A percentile compares a stretch with the other conserved stretches of the same genome.
phyloP scores from a whole-genome alignment of 1,139 yeast species.

The Taphrina pruni region DNA sequence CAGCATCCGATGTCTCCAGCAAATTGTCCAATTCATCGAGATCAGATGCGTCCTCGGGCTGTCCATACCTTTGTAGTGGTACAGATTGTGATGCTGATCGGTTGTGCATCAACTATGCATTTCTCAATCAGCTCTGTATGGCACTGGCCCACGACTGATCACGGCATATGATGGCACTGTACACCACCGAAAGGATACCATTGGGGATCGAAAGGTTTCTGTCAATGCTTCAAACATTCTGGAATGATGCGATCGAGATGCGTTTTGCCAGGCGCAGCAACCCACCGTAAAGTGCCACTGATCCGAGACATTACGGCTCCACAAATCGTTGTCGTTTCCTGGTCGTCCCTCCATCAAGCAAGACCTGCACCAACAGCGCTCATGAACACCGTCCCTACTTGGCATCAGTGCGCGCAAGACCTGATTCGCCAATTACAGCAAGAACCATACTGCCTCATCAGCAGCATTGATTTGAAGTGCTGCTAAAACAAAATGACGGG shows the following conservation, averaged over 20 bases:
- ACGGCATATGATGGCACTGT: too few species aligned
- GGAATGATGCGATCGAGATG: neutral
- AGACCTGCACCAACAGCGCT: neutral
- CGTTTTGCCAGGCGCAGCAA: neutral
- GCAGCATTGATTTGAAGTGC: too few species aligned
- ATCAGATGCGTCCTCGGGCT: conserved; percentile 1
- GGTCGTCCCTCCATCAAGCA: neutral
- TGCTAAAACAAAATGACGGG: neutral
- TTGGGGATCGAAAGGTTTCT: too few species aligned
- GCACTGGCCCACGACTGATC: too few species aligned
- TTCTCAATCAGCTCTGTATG: too few species aligned
- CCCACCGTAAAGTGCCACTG: neutral
- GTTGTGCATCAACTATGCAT: conserved; percentile 20
- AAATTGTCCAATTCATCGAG: conserved; percentile 18
- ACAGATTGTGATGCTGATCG: conserved; percentile 11
- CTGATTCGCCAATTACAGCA: too few species aligned
- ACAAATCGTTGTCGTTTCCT: neutral
- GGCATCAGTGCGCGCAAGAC: too few species aligned
- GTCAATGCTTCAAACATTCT: neutral
- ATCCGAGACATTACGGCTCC: neutral
- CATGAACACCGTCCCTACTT: too few species aligned
- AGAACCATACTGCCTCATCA: too few species aligned
- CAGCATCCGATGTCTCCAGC: neutral
- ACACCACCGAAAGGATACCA: too few species aligned
- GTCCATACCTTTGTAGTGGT: conserved; percentile 5